phyloP scores from a whole-genome alignment of 163 green algal genomes.

The Chlamydomonas reinhardtii region DNA sequence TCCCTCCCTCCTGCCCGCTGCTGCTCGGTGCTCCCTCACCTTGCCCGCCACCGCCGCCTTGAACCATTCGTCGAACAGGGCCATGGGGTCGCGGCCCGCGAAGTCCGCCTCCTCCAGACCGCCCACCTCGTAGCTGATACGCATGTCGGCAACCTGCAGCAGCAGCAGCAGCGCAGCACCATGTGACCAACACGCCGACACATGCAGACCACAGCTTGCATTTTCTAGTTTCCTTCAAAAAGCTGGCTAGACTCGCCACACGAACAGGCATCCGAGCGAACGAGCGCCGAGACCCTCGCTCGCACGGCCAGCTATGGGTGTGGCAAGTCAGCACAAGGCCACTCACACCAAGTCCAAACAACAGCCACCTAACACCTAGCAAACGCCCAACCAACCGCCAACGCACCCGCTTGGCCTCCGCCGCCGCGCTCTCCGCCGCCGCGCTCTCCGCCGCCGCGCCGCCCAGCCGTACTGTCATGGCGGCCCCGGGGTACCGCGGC shows the following conservation, averaged over 20 bases:
- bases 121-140: conserved; percentile 70
- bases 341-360: no score
- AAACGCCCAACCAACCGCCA: no score
- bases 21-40: no score
- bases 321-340: no score
- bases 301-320: no score
- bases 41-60: conserved; percentile 66
- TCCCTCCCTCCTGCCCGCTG: conserved; percentile 45
- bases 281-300: no score
- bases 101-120: conserved; percentile 66
- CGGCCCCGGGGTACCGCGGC: conserved; percentile 84
- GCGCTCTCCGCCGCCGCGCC: background rate
- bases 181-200: no score
- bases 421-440: conserved; percentile 5
- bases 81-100: conserved; percentile 69
- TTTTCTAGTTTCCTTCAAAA: no score
- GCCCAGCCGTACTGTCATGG: conserved; percentile 74
- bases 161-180: background rate
- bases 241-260: no score
- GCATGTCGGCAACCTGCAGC: conserved; percentile 72
- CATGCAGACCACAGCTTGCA: no score
- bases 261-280: no score
- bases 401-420: background rate
- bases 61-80: conserved; percentile 89
- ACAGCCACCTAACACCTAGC: no score